These are phyloP conservation scores for Boletus sp. DNA, from an alignment of 1,284 basidiomycete species.

Conservation along the genomic window DNA sequence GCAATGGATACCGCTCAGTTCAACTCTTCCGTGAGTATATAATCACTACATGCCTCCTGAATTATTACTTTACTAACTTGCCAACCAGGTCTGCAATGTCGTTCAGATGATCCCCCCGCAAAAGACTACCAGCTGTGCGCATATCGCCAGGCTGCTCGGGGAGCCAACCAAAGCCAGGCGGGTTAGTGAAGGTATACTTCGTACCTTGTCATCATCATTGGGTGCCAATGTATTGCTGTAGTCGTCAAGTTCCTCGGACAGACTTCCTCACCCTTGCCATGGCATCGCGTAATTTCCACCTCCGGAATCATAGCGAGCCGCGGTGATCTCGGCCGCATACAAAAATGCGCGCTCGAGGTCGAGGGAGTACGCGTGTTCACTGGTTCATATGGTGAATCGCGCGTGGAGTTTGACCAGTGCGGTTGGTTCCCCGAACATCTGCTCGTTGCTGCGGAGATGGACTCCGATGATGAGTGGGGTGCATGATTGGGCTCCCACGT, in stretches of 20 bases:
- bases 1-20: slow-evolving; percentile 20
- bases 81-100: slow-evolving; percentile 17
- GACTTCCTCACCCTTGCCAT: slow-evolving; percentile 16
- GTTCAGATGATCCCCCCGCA: slow-evolving; percentile 21
- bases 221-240: background rate
- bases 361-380: slow-evolving; percentile 18
- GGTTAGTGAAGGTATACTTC: slow-evolving; percentile 19
- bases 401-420: slow-evolving; percentile 12
- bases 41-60: no score
- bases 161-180: slow-evolving; percentile 16
- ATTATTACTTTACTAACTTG: background rate
- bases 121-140: slow-evolving; percentile 21
- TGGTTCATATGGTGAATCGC: slow-evolving; percentile 21
- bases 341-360: slow-evolving; percentile 15
- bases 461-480: slow-evolving; percentile 20
- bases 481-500: slow-evolving; percentile 8
- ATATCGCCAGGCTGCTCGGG: slow-evolving; percentile 23
- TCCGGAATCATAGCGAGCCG: slow-evolving; percentile 19
- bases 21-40: slow-evolving; percentile 17
- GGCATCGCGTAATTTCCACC: slow-evolving; percentile 25
- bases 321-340: slow-evolving; percentile 9
- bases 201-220: background rate
- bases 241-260: slow-evolving; percentile 23
- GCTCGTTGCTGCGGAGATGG: slow-evolving; percentile 4
- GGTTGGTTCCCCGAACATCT: slow-evolving; percentile 23